Evolutionary conservation across 1,284 basidiomycete species (phyloP), one percentile per base, ranked within the genome.

Genomic region (Cutaneotrichosporon sp.): DNA sequence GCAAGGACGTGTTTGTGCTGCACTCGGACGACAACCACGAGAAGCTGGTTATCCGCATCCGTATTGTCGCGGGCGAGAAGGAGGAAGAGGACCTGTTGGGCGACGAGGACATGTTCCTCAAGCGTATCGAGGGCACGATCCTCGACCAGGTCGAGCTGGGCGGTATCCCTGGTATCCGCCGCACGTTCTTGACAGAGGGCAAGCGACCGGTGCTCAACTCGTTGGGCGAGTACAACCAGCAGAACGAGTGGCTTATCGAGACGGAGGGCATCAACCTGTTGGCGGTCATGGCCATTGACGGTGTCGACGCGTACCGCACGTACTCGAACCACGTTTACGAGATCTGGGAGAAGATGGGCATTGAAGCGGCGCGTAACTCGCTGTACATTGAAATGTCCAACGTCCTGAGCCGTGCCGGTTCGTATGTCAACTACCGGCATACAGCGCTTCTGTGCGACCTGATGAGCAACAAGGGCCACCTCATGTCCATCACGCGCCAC

Each of bases 401-500:
- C 55, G 94, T 97, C 70, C 96, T 99, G 76, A 92, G 97, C 77
- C 97, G 97, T 77, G 96, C 97, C 72, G 96, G 94, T 81, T 97
- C 94, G 17, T 97, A 97, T 70, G 94, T 99, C 79, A 98, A 99
- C 77, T 98, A 97, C 77, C 86, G 96, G 51, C 96, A 99, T 74
- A 80, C 98, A 52, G 89, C 92, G 1, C 79, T 99, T 17, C 83
- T 99, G 21, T 94, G 91, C 74, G 96, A 99, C 73, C 80, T 99
- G 48, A 99, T 99, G 96, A 98, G 94, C 13, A 91, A 94, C 67
- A 88, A 91, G 54, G 96, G 96, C 37, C 77, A 83, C 9, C 81
- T 98, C 58, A 98, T 98, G 94, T 91, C 94, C 12, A 98, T 99
- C 76, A 98, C 96, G 45, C 91, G 96, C 46, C 96, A 98, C 70